A percentile compares a stretch with the other conserved stretches of the same genome.
Conservation (phyloP, 2,329 filamentous ascomycete species). For the Corynespora cassiicola region DNA sequence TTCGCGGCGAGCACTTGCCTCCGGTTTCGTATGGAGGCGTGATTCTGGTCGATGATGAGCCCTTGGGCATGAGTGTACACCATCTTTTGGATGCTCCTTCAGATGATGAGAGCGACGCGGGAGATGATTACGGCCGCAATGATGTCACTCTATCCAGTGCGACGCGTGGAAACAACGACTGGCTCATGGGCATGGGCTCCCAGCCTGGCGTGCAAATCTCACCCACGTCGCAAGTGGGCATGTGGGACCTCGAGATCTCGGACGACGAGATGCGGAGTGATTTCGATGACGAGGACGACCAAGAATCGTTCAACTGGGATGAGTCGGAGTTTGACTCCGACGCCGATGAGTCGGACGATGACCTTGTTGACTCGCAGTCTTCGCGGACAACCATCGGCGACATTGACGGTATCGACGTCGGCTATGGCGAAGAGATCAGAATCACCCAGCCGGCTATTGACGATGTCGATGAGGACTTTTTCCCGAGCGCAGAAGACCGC, state of each 20-base stretch:
- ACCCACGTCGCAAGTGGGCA: slow-evolving; percentile 30
- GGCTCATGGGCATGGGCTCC: slow-evolving; percentile 44
- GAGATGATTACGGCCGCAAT: slow-evolving; percentile 40
- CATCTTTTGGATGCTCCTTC: slow-evolving; percentile 83
- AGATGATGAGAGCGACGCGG: slow-evolving; percentile 56
- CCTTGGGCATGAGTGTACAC: slow-evolving; percentile 95
- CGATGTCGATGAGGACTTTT: slow-evolving; percentile 83
- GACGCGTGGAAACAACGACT: slow-evolving; percentile 34
- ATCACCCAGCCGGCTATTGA: slow-evolving; percentile 93
- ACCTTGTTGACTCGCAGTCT: slow-evolving; percentile 30
- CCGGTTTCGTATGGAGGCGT: slow-evolving; percentile 91
- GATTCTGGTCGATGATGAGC: slow-evolving; percentile 81
- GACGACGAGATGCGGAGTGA: slow-evolving; percentile 58
- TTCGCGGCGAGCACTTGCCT: slow-evolving; percentile 83
- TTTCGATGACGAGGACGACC: slow-evolving; percentile 37
- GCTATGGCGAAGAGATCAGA: slow-evolving; percentile 76
- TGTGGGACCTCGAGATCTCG: slow-evolving; percentile 58
- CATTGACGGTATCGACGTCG: slow-evolving; percentile 76
- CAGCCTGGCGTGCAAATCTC: slow-evolving; percentile 41
- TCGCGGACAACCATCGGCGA: slow-evolving; percentile 62
- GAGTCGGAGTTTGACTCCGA: slow-evolving; percentile 61
- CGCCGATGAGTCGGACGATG: slow-evolving; percentile 32
- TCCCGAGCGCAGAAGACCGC: slow-evolving; percentile 75
- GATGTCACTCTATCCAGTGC: slow-evolving; percentile 53
- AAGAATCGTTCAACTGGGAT: slow-evolving; percentile 55